A percentile compares a stretch with the other conserved stretches of the same genome.
Conservation (phyloP, 2,329 filamentous ascomycete species). For the Pestalotiopsis sp. region DNA sequence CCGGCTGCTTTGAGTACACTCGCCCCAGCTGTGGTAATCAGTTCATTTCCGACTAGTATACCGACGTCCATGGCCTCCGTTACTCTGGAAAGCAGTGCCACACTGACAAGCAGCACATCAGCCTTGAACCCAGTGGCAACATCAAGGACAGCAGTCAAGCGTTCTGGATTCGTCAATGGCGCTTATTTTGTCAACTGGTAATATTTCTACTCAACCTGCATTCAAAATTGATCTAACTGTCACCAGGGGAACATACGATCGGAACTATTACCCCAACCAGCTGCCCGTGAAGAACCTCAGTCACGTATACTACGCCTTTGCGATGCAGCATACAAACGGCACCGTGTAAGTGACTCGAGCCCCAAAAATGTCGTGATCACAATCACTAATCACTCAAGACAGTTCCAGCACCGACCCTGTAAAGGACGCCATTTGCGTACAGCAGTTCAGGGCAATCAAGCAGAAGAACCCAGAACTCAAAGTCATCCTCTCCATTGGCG, state of each 20-base stretch:
- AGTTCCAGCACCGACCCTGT: not conserved
- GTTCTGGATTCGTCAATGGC: slow-evolving; percentile 6
- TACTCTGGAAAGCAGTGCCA: not conserved
- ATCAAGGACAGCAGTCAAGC: not conserved
- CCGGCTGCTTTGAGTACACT: not conserved
- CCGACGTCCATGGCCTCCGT: no score
- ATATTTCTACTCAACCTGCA: rapidly evolving
- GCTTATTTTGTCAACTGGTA: slow-evolving; percentile 6
- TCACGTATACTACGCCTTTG: slow-evolving; percentile 7
- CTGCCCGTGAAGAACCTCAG: not conserved
- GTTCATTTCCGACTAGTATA: not conserved
- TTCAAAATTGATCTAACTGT: not conserved
- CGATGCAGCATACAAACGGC: not conserved
- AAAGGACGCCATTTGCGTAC: not conserved
- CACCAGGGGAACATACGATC: not conserved
- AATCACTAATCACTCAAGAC: not conserved
- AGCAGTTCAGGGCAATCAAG: not conserved
- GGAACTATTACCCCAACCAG: slow-evolving; percentile 1
- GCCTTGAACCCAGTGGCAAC: not conserved
- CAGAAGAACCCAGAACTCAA: not conserved
- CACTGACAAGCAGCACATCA: not conserved
- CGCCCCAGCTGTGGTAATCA: not conserved
- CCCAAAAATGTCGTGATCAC: no score
- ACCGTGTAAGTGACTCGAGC: not conserved
- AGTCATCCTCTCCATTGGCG: slow-evolving; percentile 2